Conservation (phyloP, 306 rosid genomes). For the Vigna hirtella region DNA sequence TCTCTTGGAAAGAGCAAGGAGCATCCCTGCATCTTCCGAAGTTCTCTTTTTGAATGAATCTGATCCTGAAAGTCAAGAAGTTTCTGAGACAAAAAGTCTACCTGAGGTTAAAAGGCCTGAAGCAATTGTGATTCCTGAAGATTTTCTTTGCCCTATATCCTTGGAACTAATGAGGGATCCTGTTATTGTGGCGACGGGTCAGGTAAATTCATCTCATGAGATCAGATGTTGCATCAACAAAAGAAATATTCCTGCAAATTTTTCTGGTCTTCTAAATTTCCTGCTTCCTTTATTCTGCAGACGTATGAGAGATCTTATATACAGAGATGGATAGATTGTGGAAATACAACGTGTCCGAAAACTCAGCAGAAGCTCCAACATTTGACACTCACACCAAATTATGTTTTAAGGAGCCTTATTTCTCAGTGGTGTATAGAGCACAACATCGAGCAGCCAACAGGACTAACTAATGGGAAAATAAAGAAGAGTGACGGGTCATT, state of each 20-base stretch:
- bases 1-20: constrained; percentile 51
- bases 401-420: constrained; percentile 89
- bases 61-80: constrained; percentile 55
- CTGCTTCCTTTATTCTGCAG: constrained; percentile 50
- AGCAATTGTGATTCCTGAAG: constrained; percentile 75
- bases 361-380: constrained; percentile 95
- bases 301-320: constrained; percentile 95
- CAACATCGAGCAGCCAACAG: constrained; percentile 86
- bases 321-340: constrained; percentile 98
- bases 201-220: constrained; percentile 58
- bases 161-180: constrained; percentile 98
- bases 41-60: constrained; percentile 40
- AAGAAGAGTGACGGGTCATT: constrained; percentile 91
- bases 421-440: constrained; percentile 84
- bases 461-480: constrained; percentile 82
- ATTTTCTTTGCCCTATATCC: constrained; percentile 95
- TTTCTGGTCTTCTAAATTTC: constrained; percentile 29
- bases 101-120: constrained; percentile 70
- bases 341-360: constrained; percentile 89
- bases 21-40: constrained; percentile 53
- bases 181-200: constrained; percentile 97
- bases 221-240: constrained; percentile 1
- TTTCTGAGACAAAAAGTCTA: constrained; percentile 45
- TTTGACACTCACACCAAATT: constrained; percentile 86
- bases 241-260: background rate